Percentiles rank a stretch among this genome's conserved stretches.
Conservation (phyloP, 495 filamentous ascomycete genomes). For the Chaetomium cochliodes region DNA sequence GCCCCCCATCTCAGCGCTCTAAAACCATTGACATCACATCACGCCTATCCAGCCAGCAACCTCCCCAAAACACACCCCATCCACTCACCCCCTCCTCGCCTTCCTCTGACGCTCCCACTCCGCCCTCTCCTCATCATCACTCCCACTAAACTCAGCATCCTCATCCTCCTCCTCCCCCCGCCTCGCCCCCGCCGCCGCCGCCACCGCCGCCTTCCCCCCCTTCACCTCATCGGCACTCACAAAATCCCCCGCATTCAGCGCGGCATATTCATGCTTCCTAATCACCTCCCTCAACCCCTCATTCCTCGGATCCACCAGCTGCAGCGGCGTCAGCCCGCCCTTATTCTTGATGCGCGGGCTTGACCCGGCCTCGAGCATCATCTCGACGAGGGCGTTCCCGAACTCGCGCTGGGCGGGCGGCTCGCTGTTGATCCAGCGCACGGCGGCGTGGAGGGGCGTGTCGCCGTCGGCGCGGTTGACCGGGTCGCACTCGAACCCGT, state of each 20-base stretch:
- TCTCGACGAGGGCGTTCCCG: constrained; percentile 70
- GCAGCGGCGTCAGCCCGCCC: constrained; percentile 63
- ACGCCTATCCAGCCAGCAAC: constrained; percentile 16
- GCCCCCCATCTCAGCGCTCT: not conserved
- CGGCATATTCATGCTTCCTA: constrained; percentile 73
- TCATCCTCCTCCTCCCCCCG: constrained; percentile 40
- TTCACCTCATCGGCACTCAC: constrained; percentile 39
- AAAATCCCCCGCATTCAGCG: constrained; percentile 52
- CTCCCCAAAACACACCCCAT: not conserved
- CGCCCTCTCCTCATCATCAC: constrained; percentile 53
- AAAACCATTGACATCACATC: not conserved
- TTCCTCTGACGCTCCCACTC: constrained; percentile 51
- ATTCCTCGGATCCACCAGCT: constrained; percentile 74
- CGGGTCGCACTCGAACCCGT: constrained; percentile 92
- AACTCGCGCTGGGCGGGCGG: constrained; percentile 57
- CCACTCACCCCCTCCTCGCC: constrained; percentile 34
- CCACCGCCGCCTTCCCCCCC: constrained; percentile 13
- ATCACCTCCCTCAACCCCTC: constrained; percentile 63
- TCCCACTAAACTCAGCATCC: constrained; percentile 53
- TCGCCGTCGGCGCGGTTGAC: constrained; percentile 76
- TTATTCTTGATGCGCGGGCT: constrained; percentile 58
- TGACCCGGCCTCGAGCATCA: constrained; percentile 87
- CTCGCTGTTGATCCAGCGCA: constrained; percentile 75
- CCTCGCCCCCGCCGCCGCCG: not conserved
- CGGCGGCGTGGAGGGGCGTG: constrained; percentile 85